phyloP scores from a whole-genome alignment of 164 flowering plant species.

The Nymphaea thermarum region DNA sequence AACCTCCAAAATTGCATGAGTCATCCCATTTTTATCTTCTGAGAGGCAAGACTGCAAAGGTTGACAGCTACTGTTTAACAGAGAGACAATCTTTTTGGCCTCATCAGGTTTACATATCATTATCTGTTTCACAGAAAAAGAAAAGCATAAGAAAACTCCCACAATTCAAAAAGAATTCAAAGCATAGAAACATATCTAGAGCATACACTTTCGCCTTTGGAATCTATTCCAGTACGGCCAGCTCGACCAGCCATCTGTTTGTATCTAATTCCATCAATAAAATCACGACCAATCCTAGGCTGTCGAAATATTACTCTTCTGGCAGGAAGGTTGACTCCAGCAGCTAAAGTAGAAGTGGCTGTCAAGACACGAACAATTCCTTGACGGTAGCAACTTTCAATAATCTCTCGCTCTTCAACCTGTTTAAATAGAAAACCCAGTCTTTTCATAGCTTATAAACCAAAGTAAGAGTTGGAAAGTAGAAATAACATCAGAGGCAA shows the following conservation, averaged over 20 bases:
- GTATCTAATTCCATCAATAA: constrained; percentile 91
- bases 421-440: constrained; percentile 10
- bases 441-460: background rate
- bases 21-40: constrained; percentile 98
- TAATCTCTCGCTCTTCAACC: constrained; percentile 97
- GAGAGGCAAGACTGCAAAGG: constrained; percentile 87
- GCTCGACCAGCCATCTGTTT: constrained; percentile 98
- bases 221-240: constrained; percentile 97
- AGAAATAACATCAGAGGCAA: too few species aligned
- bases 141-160: background rate
- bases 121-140: constrained; percentile 29
- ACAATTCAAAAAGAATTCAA: background rate
- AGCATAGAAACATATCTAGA: constrained; percentile 1
- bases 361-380: constrained; percentile 84
- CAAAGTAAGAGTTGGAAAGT: too few species aligned
- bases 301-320: constrained; percentile 95
- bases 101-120: constrained; percentile 88
- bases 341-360: constrained; percentile 97
- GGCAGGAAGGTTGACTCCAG: constrained; percentile 96
- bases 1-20: constrained; percentile 95
- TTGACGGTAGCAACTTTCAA: constrained; percentile 86
- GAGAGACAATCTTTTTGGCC: constrained; percentile 44
- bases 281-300: constrained; percentile 93
- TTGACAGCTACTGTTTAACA: constrained; percentile 74
- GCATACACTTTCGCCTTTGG: constrained; percentile 97